Base-by-base conservation (phyloP, 352 stramenopile species). In the Aphanomyces cochlioides region DNA sequence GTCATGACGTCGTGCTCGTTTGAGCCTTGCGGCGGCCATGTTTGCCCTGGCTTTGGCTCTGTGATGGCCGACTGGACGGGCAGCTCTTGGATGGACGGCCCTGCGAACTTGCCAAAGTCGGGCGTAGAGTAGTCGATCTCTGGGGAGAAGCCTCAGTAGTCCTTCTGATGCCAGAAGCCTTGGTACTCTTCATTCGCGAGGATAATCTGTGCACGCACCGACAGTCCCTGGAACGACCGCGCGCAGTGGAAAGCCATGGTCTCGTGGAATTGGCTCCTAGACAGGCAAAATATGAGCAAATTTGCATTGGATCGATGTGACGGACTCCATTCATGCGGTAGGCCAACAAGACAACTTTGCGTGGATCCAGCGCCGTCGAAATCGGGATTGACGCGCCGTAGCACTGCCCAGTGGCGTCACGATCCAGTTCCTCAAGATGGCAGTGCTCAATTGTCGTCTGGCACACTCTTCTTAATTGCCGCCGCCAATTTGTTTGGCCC, bases 201-300 rank as follows among this genome's bases (percentile, higher is more conserved):
- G 5, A 92, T 75, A 56, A 99, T 97, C 60, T 92, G 95, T 98
- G 5, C 97, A 87, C 34, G 96, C 96, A 7, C 92, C 97, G 8
- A 98, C 90, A 37, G 84, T 93, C 3, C 97, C 97, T 6, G 97
- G 97, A 7, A 99, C 93, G 48, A 99, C 96, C 19, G 97, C 81
- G n/a, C 97, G 91, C 28, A 99, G 66, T 13, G 97, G 97, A 75
- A 90, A 99, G 6, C 97, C 97, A 74, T 99, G 97, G 77, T 99
- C 97, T 1, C 92, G 83, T 8, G 92, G 90, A 54, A 97, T 90
- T 3, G 82, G 83, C 72, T 92, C 82, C 6, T 83, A 58, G n/a
- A 58, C n/a, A n/a, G n/a, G n/a, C 10, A 7, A 58, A 15, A 21
- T 34, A n/a, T n/a, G n/a, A n/a, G 36, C 38, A 67, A 67, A 1